phyloP scores from a whole-genome alignment of 306 rosid species.

The Dalbergia cochinchinensis region DNA sequence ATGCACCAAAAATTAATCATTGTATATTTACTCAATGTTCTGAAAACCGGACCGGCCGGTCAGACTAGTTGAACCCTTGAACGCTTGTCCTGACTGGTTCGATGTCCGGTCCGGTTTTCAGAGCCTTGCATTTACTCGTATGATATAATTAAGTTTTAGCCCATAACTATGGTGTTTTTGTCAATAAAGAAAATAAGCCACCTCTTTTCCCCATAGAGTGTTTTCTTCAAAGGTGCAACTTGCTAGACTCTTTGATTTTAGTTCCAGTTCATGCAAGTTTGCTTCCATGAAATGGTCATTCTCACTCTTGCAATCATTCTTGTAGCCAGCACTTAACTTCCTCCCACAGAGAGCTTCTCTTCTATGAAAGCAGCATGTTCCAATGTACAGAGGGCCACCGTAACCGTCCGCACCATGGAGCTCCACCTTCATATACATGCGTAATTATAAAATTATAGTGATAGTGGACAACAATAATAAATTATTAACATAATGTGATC shows the following conservation, averaged over 20 bases:
- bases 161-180: conserved; percentile 36
- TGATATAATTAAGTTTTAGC: too few relatives aligned
- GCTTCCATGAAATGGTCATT: conserved; percentile 36
- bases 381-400: conserved; percentile 77
- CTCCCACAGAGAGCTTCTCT: conserved; percentile 76
- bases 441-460: neutral
- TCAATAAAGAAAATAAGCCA: conserved; percentile 29
- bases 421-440: conserved; percentile 53
- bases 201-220: conserved; percentile 88
- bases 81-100: too few relatives aligned
- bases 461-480: neutral
- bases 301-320: conserved; percentile 46
- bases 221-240: conserved; percentile 72
- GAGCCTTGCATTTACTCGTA: too few relatives aligned
- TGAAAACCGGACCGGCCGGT: too few relatives aligned
- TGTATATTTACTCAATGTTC: too few relatives aligned
- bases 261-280: conserved; percentile 53
- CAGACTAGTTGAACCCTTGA: too few relatives aligned
- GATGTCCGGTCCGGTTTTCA: too few relatives aligned
- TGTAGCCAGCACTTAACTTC: conserved; percentile 50
- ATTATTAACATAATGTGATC: neutral
- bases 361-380: conserved; percentile 81
- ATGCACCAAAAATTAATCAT: too few relatives aligned
- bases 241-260: conserved; percentile 64
- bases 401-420: conserved; percentile 63